Evolutionary conservation across 768 basidiomycete species (phyloP).

Genomic region (Chlorophyllum brunneum): DNA sequence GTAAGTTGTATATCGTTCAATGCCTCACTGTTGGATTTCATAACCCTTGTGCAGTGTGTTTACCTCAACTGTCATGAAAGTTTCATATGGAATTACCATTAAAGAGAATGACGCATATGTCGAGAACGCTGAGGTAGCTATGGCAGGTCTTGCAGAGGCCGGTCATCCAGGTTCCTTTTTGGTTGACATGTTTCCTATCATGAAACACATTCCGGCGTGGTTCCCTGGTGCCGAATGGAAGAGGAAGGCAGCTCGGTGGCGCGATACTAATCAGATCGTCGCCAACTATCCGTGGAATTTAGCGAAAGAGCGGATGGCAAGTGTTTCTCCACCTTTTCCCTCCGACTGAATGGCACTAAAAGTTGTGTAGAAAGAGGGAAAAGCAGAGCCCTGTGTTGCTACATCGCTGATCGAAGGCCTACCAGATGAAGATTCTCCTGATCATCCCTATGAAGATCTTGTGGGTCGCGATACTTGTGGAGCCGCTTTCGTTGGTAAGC

Average conservation of each 20-base stretch:
- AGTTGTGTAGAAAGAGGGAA: neutral
- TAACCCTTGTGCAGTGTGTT: slow-evolving; percentile 34
- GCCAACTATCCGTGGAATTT: too few species aligned
- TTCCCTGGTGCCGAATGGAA: slow-evolving; percentile 36
- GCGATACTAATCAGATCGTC: slow-evolving; percentile 20
- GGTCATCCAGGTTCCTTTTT: slow-evolving; percentile 29
- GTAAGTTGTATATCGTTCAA: slow-evolving; percentile 21
- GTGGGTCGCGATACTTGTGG: slow-evolving; percentile 31
- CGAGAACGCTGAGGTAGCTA: slow-evolving; percentile 22
- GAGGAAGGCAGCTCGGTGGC: slow-evolving; percentile 28
- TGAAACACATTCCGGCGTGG: slow-evolving; percentile 35
- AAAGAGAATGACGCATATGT: slow-evolving; percentile 32
- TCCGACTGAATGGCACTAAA: neutral
- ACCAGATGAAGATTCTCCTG: slow-evolving; percentile 12
- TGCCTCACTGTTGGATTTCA: too few species aligned
- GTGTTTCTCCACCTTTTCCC: neutral
- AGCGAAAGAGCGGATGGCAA: slow-evolving; percentile 27
- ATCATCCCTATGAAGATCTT: slow-evolving; percentile 20
- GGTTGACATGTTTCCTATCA: slow-evolving; percentile 29
- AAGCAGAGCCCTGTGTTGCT: slow-evolving; percentile 13
- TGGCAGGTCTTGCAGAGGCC: slow-evolving; percentile 23
- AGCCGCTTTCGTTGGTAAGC: slow-evolving; percentile 32
- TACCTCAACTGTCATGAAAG: slow-evolving; percentile 24
- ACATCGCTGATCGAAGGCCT: slow-evolving; percentile 17
- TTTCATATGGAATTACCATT: slow-evolving; percentile 30